Evolutionary conservation across 345 rosid genomes (phyloP), one percentile per base, ranked within the genome.

Genomic region (Syzygium jambos): DNA sequence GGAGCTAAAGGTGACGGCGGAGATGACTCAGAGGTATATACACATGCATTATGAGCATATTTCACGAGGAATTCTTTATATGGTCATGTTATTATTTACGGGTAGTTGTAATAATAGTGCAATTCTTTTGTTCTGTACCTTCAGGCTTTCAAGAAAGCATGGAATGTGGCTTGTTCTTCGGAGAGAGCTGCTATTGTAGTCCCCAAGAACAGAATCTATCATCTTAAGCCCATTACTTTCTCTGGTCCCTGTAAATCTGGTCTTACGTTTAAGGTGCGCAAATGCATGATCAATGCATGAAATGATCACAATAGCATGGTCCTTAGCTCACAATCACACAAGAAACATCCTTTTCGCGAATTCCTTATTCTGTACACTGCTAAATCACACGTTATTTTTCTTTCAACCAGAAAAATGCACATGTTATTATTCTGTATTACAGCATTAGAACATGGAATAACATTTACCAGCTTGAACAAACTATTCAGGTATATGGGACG

Each of bases 181-280:
- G 29, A 85, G 22, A 86, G 86, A 54, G 92, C 90, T 80, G 88
- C 90, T 53, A 43, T 95, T 11, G 88, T 94, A 22, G 93, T 94
- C 65, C 98, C 99, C 0, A 92, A 87, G 84, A 86, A 89, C 82
- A 94, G 86, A 88, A 88, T 85, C 63, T 97, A 96, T 88, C 87
- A 43, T 73, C 93, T 97, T 34, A 95, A 94, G 87, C 95, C 96
- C 57, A 85, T 93, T 4, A 91, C 85, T 30, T 97, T 97, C 91
- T 91, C 96, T 43, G 99, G 99, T 78, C 99, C 99, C 19, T 97
- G 99, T 77, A 87, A 89, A 86, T 91, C 99, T 84, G 86, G 89
- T 68, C 55, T 95, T 86, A 88, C 89, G 30, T 87, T 97, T 22
- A 94, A 91, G 98, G 99, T 97, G 63, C 49, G 82, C 82, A 73